Evolutionary conservation across 129 eudicot species (phyloP).

Genomic region (Flaveria sonorensis): DNA sequence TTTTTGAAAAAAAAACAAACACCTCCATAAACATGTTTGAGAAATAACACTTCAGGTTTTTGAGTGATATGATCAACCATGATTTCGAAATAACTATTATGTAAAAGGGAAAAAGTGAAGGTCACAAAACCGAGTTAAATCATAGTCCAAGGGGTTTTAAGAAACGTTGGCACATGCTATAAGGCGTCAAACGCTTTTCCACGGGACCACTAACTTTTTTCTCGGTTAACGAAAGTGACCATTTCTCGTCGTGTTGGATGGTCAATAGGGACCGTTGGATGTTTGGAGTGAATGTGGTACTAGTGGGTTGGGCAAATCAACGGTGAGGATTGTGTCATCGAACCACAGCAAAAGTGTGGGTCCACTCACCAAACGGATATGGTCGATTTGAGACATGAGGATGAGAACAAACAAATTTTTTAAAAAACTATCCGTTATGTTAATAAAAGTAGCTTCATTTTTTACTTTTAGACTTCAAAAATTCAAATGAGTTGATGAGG

Average conservation of each 20-base stretch:
- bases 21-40: too few relatives aligned
- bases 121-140: neutral
- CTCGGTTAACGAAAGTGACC: slow-evolving; percentile 37
- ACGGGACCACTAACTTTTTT: slow-evolving; percentile 23
- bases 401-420: neutral
- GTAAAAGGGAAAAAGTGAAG: neutral
- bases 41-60: neutral
- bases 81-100: neutral
- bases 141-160: slow-evolving; percentile 1
- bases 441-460: neutral
- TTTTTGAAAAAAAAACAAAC: too few relatives aligned
- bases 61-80: neutral
- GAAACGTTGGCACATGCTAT: slow-evolving; percentile 23
- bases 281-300: slow-evolving; percentile 19
- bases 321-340: slow-evolving; percentile 29
- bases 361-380: slow-evolving; percentile 37
- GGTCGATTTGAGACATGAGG: slow-evolving; percentile 7
- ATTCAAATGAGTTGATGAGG: neutral
- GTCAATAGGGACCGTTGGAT: slow-evolving; percentile 34
- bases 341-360: slow-evolving; percentile 9
- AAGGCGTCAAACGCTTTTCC: slow-evolving; percentile 40
- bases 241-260: slow-evolving; percentile 20
- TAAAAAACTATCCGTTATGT: slow-evolving; percentile 33
- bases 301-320: slow-evolving; percentile 27
- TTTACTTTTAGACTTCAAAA: neutral